Evolutionary conservation across 2,329 filamentous ascomycete species (phyloP).

Genomic region (Hawksworthiomyces lignivorus): DNA sequence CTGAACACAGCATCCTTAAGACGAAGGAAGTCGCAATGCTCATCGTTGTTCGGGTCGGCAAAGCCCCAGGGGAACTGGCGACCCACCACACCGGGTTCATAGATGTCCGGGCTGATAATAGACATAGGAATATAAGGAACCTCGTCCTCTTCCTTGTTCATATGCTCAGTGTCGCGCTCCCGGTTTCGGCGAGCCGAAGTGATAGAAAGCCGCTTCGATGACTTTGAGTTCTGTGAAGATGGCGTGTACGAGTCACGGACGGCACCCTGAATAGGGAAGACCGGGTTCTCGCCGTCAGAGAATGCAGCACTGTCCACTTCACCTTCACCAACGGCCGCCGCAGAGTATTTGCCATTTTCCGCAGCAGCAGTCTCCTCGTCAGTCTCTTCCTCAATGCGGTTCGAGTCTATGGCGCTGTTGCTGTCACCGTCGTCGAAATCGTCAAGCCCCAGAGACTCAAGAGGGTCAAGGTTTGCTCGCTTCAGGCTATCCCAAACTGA

Average conservation of each 20-base stretch:
- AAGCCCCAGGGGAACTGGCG: slow-evolving; percentile 96
- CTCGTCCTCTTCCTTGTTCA: slow-evolving; percentile 41
- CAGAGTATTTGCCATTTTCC: slow-evolving; percentile 12
- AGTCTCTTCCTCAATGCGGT: slow-evolving; percentile 50
- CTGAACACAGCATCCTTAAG: slow-evolving; percentile 88
- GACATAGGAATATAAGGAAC: slow-evolving; percentile 76
- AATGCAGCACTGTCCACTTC: slow-evolving; percentile 21
- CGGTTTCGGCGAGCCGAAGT: slow-evolving; percentile 39
- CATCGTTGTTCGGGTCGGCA: slow-evolving; percentile 81
- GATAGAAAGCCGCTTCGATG: slow-evolving; percentile 38
- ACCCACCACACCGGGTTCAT: slow-evolving; percentile 72
- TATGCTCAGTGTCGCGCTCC: slow-evolving; percentile 41
- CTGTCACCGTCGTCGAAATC: slow-evolving; percentile 50
- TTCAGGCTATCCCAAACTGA: slow-evolving; percentile 85
- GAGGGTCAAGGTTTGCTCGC: slow-evolving; percentile 75
- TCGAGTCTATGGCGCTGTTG: slow-evolving; percentile 38
- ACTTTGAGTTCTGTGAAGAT: slow-evolving; percentile 20
- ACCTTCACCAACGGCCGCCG: neutral
- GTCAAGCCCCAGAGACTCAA: slow-evolving; percentile 78
- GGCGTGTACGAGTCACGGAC: slow-evolving; percentile 8
- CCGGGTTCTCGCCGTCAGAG: slow-evolving; percentile 22
- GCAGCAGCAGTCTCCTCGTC: slow-evolving; percentile 28
- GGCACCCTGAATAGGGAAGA: slow-evolving; percentile 25
- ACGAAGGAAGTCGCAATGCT: slow-evolving; percentile 88
- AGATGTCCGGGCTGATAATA: slow-evolving; percentile 87